Evolutionary conservation across 768 basidiomycete species (phyloP).

Genomic region (Auricularia sp.): DNA sequence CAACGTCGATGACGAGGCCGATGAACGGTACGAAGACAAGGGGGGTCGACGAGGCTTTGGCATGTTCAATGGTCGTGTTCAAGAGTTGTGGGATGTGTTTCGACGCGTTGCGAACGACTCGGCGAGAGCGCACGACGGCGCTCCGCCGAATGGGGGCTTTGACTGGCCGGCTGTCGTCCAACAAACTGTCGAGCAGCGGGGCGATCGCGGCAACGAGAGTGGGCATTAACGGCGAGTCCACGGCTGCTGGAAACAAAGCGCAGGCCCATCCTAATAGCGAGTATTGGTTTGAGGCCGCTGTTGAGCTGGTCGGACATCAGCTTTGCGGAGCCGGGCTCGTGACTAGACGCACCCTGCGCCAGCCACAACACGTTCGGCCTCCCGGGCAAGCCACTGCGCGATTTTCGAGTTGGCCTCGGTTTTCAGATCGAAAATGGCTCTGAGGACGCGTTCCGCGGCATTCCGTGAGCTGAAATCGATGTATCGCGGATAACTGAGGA

Average conservation of each 20-base stretch:
- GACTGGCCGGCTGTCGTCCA: slow-evolving; percentile 40
- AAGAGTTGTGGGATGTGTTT: slow-evolving; percentile 42
- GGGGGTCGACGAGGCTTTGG: slow-evolving; percentile 40
- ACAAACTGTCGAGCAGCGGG: slow-evolving; percentile 45
- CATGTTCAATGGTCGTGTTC: slow-evolving; percentile 38
- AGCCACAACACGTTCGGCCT: slow-evolving; percentile 41
- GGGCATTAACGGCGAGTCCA: slow-evolving; percentile 37
- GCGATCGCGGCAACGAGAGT: slow-evolving; percentile 49
- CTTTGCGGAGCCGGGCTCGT: neutral
- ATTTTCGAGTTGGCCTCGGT: slow-evolving; percentile 39
- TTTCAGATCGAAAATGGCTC: neutral
- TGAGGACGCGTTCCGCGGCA: slow-evolving; percentile 43
- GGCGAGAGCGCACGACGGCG: slow-evolving; percentile 47
- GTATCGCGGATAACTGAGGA: slow-evolving; percentile 71
- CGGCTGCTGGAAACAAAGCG: slow-evolving; percentile 46
- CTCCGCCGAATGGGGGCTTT: slow-evolving; percentile 55
- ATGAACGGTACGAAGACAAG: slow-evolving; percentile 42
- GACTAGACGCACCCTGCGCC: neutral
- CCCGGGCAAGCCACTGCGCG: slow-evolving; percentile 64
- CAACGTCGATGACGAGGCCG: slow-evolving; percentile 61
- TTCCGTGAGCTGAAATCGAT: slow-evolving; percentile 58
- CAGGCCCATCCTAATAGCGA: slow-evolving; percentile 66
- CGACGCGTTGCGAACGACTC: slow-evolving; percentile 49
- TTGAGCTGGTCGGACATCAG: slow-evolving; percentile 24
- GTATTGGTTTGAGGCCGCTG: slow-evolving; percentile 52